A percentile compares a stretch with the other conserved stretches of the same genome.
Evolutionary conservation across 2,329 filamentous ascomycete species (phyloP).

Genomic region (Geosmithia flava): DNA sequence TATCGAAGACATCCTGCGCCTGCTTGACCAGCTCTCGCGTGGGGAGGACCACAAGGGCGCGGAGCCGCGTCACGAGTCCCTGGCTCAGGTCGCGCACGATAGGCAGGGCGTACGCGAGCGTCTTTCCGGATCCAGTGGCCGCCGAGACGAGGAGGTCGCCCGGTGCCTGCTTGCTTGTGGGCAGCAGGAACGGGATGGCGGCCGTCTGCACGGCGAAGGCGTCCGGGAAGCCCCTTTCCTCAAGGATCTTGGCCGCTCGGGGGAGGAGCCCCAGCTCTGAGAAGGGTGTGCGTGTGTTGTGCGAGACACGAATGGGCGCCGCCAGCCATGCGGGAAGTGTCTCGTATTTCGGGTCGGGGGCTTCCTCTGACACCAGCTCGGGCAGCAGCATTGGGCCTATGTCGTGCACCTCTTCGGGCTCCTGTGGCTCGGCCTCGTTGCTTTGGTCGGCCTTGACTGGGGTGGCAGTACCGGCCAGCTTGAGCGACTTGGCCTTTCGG

Average conservation of each 20-base stretch:
- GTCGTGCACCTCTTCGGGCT: constrained; percentile 45
- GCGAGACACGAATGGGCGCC: constrained; percentile 56
- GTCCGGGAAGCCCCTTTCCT: constrained; percentile 38
- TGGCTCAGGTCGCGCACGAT: constrained; percentile 66
- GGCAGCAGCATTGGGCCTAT: constrained; percentile 77
- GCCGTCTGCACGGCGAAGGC: constrained; percentile 30
- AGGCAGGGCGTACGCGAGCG: constrained; percentile 79
- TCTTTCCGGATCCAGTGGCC: constrained; percentile 92
- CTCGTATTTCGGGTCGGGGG: constrained; percentile 55
- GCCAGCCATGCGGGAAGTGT: constrained; percentile 74
- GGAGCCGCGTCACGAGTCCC: constrained; percentile 51
- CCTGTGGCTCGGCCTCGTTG: constrained; percentile 16
- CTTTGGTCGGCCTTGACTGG: constrained; percentile 17
- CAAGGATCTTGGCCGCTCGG: constrained; percentile 48
- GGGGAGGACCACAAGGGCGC: constrained; percentile 76
- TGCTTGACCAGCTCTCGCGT: constrained; percentile 86
- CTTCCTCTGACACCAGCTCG: constrained; percentile 42
- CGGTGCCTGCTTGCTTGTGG: constrained; percentile 43
- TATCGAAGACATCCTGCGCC: constrained; percentile 65
- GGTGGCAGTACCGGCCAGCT: constrained; percentile 12
- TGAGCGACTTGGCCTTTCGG: constrained; percentile 42
- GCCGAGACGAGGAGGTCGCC: constrained; percentile 86
- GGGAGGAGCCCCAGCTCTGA: constrained; percentile 46
- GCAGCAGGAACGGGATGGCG: constrained; percentile 67
- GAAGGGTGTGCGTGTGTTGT: constrained; percentile 50